Percentiles rank a stretch among this genome's conserved stretches.
phyloP scores from a whole-genome alignment of 495 filamentous ascomycete genomes.

The Hypoxylon fuscum region DNA sequence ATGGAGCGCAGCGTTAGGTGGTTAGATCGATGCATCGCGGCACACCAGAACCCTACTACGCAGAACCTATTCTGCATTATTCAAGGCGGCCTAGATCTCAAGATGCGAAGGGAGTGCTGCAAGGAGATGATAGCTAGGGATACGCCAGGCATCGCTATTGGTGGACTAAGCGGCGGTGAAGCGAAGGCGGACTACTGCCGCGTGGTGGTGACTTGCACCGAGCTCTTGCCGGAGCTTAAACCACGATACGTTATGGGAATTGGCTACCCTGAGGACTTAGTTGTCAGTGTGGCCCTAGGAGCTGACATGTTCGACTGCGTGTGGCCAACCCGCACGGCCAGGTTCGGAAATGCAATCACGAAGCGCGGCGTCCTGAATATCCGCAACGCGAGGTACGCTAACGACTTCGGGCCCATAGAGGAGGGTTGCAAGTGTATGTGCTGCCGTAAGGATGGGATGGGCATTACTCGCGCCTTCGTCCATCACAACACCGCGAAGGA shows the following conservation, averaged over 20 bases:
- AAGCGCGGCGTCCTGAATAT: slow-evolving; percentile 83
- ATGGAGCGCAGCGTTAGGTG: slow-evolving; percentile 98
- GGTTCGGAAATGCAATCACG: slow-evolving; percentile 94
- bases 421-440: slow-evolving; percentile 80
- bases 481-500: slow-evolving; percentile 93
- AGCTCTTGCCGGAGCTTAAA: slow-evolving; percentile 84
- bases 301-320: slow-evolving; percentile 99
- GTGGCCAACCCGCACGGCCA: slow-evolving; percentile 95
- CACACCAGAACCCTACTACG: slow-evolving; percentile 78
- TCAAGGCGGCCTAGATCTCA: slow-evolving; percentile 92
- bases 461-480: slow-evolving; percentile 87
- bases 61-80: slow-evolving; percentile 99
- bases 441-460: slow-evolving; percentile 78
- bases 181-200: slow-evolving; percentile 66
- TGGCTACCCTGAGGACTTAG: slow-evolving; percentile 93
- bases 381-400: slow-evolving; percentile 74
- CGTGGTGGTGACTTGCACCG: slow-evolving; percentile 85
- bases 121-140: slow-evolving; percentile 88
- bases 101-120: slow-evolving; percentile 84
- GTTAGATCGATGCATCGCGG: slow-evolving; percentile 95
- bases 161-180: slow-evolving; percentile 87
- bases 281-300: slow-evolving; percentile 90
- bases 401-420: slow-evolving; percentile 85
- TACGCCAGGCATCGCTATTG: slow-evolving; percentile 96
- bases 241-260: slow-evolving; percentile 99